Conservation (phyloP, 2,329 filamentous ascomycete genomes). For the Calonectria pauciramosa region DNA sequence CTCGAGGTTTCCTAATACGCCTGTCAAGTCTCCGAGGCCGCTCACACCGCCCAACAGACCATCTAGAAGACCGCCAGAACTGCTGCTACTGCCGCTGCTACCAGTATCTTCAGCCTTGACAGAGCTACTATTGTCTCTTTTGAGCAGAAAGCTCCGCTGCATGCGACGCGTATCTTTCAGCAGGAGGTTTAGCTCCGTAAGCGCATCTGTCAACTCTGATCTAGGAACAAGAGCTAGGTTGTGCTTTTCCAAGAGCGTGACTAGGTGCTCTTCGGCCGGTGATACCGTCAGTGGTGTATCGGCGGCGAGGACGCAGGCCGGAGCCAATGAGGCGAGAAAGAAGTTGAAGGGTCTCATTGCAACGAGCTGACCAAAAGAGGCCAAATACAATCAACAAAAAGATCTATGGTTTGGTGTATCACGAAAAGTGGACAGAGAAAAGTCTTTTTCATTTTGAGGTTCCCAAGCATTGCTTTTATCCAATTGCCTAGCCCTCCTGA, state of each 20-base stretch:
- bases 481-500: neutral
- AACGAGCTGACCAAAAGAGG: neutral
- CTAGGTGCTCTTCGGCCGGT: constrained; percentile 53
- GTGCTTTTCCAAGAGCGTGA: constrained; percentile 57
- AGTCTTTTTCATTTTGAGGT: neutral
- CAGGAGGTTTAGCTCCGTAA: constrained; percentile 57
- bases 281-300: constrained; percentile 39
- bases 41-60: neutral
- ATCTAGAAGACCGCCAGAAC: neutral
- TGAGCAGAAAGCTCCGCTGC: neutral
- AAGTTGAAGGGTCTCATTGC: constrained; percentile 53
- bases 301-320: constrained; percentile 50
- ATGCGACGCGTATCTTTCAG: constrained; percentile 38
- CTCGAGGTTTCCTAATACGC: constrained; percentile 40
- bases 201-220: constrained; percentile 60
- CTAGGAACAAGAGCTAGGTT: constrained; percentile 60
- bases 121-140: neutral
- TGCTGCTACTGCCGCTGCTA: neutral
- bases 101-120: neutral
- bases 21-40: constrained; percentile 38
- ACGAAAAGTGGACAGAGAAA: neutral
- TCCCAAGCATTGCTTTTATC: neutral
- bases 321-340: constrained; percentile 51
- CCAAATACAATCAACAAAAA: neutral
- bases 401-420: neutral